Percentiles rank a stretch among this genome's conserved stretches.
phyloP scores from a whole-genome alignment of 306 rosid genomes.

The Trifolium repens region DNA sequence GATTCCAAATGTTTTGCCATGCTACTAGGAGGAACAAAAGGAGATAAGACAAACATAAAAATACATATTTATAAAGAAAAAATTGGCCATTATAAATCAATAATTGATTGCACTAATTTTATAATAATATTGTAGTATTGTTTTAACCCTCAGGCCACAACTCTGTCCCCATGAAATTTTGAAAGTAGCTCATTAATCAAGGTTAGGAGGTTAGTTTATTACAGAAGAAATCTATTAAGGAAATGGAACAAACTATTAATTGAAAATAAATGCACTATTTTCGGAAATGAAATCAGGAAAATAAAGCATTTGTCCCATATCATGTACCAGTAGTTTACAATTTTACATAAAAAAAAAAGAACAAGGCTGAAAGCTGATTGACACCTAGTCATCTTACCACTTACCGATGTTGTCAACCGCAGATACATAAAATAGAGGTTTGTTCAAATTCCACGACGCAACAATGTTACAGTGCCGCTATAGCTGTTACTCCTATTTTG shows the following conservation, averaged over 20 bases:
- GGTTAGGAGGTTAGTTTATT: conserved; percentile 12
- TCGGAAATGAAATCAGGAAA: conserved; percentile 13
- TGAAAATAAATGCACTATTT: neutral
- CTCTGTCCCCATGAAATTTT: neutral
- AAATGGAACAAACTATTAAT: conserved; percentile 23
- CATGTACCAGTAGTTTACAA: conserved; percentile 9
- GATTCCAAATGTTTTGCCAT: conserved; percentile 90
- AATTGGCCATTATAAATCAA: neutral
- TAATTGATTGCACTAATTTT: conserved; percentile 8
- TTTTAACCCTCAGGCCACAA: conserved; percentile 15
- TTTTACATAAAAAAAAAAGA: conserved; percentile 8
- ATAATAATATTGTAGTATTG: neutral
- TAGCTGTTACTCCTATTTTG: neutral
- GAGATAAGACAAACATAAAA: conserved; percentile 15
- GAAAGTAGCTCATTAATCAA: neutral
- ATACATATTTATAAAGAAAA: neutral
- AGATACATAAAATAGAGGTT: neutral
- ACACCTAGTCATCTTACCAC: neutral
- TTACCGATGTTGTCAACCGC: neutral
- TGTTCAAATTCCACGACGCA: neutral
- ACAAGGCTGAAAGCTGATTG: neutral
- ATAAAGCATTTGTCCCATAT: neutral
- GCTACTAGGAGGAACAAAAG: conserved; percentile 45
- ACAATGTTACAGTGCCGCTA: neutral
- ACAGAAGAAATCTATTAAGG: neutral